phyloP scores from a whole-genome alignment of 2,329 filamentous ascomycete genomes.

The Chaetoscypha palmicola region DNA sequence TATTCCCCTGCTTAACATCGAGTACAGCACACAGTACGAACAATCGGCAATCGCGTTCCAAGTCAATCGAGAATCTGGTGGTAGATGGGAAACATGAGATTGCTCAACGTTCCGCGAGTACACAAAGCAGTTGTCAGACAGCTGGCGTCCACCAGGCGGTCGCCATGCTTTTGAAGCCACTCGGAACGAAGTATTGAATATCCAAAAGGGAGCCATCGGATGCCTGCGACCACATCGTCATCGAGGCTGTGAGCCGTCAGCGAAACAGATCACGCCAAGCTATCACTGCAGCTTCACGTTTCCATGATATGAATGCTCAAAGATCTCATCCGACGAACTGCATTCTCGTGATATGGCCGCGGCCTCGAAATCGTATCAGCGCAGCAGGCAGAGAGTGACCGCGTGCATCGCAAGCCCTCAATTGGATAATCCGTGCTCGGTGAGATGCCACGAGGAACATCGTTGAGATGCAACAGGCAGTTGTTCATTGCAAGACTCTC shows the following conservation, averaged over 20 bases:
- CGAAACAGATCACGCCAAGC: not conserved
- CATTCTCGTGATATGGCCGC: not conserved
- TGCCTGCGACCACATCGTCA: not conserved
- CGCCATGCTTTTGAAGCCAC: not conserved
- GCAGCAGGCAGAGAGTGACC: not conserved
- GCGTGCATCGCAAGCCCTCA: slow-evolving; percentile 1
- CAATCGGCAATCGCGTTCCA: not conserved
- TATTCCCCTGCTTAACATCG: not conserved
- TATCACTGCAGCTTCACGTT: not conserved
- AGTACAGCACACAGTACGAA: not conserved
- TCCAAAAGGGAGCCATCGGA: too few species aligned
- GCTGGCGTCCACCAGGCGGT: not conserved
- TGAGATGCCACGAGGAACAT: slow-evolving; percentile 1
- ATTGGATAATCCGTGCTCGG: not conserved
- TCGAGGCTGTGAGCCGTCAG: not conserved
- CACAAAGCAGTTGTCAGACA: not conserved
- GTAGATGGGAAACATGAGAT: slow-evolving; percentile 1
- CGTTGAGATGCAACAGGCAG: slow-evolving; percentile 1
- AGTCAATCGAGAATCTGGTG: not conserved
- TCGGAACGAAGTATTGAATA: not conserved
- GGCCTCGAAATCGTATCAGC: not conserved
- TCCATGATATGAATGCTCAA: not conserved
- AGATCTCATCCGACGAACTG: not conserved
- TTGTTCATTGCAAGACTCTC: slow-evolving; percentile 1
- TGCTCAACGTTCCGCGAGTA: slow-evolving; percentile 1